Base-by-base conservation (phyloP, 1,284 basidiomycete genomes). In the Ganoderma multipileum region DNA sequence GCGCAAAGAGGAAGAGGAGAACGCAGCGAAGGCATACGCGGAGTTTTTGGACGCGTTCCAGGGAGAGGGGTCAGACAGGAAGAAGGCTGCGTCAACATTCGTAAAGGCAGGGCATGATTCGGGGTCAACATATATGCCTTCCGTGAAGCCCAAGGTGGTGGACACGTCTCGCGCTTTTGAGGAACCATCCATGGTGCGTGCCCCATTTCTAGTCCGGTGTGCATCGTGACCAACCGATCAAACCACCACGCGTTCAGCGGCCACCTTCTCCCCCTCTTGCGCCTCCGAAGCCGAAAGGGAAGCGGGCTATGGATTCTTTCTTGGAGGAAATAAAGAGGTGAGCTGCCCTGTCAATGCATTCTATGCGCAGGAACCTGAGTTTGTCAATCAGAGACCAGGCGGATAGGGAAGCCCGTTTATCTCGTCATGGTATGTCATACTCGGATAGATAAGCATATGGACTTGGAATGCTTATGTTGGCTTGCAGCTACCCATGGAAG, bases 281-380 rank as follows among this genome's bases (percentile, higher is more conserved):
- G 38, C 82, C 77, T 28, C 85, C 89, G 0, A 93, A 88, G 76
- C 90, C 92, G 0, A 96, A 94, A 78, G 96, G 96, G 8, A 96
- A 95, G 79, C 89, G 96, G 59, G 95, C 93, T 0, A 98, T 98
- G 95, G 96, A 97, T 79, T 82, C 90, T 2, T 98, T 98, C 78
- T 83, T 98, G 59, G 95, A 97, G 75, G 95, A 97, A 80, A 94
- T 98, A 71, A 98, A 98, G 81, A 88, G 88, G 96, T 94, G 57
- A n/a, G 81, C 64, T 39, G 5, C 1, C 7, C 18, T 1, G 1
- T 23, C n/a, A 28, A 23, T n/a, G 3, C 14, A 16, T 14, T 50
- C 11, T 18, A 16, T 18, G 26, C 61, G 16, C 58, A n/a, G 3
- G 39, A 52, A 8, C 38, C 47, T 64, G 26, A 39, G 6, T 0